Conservation (phyloP, 129 eudicot genomes). For the Deinandra increscens region DNA sequence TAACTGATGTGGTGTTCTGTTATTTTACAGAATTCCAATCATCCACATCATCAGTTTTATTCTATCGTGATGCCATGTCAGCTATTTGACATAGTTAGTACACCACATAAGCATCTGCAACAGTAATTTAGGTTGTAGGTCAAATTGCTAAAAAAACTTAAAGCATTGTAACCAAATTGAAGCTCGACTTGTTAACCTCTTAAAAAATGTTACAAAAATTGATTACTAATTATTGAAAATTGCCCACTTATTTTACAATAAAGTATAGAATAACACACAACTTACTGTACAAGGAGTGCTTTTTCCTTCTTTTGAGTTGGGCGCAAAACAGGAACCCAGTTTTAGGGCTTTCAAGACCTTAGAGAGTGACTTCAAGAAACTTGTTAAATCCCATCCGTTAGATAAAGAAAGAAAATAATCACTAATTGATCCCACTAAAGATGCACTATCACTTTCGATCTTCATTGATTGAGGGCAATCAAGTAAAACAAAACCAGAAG, state of each 20-base stretch:
- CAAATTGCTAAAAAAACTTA: background rate
- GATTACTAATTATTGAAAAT: background rate
- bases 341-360: constrained; percentile 72
- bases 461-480: constrained; percentile 97
- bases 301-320: constrained; percentile 77
- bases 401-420: constrained; percentile 90
- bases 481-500: constrained; percentile 88
- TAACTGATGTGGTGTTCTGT: background rate
- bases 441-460: constrained; percentile 72
- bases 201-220: background rate
- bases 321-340: constrained; percentile 56
- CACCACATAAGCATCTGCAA: background rate
- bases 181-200: background rate
- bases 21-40: background rate
- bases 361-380: constrained; percentile 83
- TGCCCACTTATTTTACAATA: background rate
- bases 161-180: background rate
- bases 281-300: constrained; percentile 82
- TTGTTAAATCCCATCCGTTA: constrained; percentile 93
- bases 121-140: background rate
- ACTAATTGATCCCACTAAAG: constrained; percentile 93
- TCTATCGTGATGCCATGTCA: background rate
- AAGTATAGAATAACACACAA: constrained; percentile 14
- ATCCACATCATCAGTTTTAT: background rate
- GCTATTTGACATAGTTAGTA: background rate